Conservation (phyloP, 2,329 filamentous ascomycete species). For the Exserohilum rostratum region DNA sequence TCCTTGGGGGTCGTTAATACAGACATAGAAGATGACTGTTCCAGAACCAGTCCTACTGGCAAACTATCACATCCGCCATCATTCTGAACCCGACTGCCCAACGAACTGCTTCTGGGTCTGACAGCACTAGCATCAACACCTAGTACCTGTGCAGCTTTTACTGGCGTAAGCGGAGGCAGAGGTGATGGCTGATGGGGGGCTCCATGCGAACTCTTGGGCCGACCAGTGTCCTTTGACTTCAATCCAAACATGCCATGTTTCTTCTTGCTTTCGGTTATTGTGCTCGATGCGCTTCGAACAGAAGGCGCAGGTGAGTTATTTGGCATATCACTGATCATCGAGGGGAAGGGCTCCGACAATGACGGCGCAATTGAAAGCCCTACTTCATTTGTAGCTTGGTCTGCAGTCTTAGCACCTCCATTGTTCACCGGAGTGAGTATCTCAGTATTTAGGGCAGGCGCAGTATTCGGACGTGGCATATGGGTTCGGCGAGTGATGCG, state of each 20-base stretch:
- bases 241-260: conserved; percentile 25
- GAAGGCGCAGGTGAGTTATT: conserved; percentile 9
- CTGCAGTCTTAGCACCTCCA: conserved; percentile 5
- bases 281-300: conserved; percentile 2
- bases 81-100: conserved; percentile 1
- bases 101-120: conserved; percentile 3
- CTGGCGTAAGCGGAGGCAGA: conserved; percentile 26
- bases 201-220: conserved; percentile 9
- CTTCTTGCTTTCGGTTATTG: conserved; percentile 16
- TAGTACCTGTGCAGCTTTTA: conserved; percentile 30
- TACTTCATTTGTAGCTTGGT: background rate
- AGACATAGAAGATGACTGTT: conserved; percentile 4
- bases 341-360: conserved; percentile 1
- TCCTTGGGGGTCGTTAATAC: conserved; percentile 5
- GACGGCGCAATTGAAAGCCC: conserved; percentile 10
- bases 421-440: conserved; percentile 7
- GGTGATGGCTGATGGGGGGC: conserved; percentile 14
- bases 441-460: conserved; percentile 15
- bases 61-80: conserved; percentile 5
- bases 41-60: conserved; percentile 10
- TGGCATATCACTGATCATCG: background rate
- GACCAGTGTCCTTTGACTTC: conserved; percentile 19
- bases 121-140: conserved; percentile 13
- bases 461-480: conserved; percentile 23
- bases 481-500: conserved; percentile 25